A percentile compares a stretch with the other conserved stretches of the same genome.
Conservation (phyloP, 352 stramenopile genomes). For the Aphanomyces astaci region DNA sequence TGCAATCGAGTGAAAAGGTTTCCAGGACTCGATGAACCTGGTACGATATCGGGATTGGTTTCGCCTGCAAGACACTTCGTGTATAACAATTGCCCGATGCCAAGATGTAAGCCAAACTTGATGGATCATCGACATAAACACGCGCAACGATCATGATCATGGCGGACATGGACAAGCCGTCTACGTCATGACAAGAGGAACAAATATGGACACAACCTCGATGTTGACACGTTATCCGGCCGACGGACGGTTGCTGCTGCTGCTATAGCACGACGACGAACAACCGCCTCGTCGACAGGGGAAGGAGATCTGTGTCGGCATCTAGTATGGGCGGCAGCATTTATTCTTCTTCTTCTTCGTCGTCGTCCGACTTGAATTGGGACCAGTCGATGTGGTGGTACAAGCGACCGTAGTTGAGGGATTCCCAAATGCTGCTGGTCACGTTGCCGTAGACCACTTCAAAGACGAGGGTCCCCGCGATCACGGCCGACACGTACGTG, state of each 20-base stretch:
- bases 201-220: not conserved
- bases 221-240: not conserved
- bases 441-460: slow-evolving; percentile 65
- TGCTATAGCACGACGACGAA: not conserved
- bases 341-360: slow-evolving; percentile 72
- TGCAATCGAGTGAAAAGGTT: no score
- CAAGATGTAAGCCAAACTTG: no score
- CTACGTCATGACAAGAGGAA: no score
- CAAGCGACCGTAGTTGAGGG: slow-evolving; percentile 71
- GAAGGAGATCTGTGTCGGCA: not conserved
- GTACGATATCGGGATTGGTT: no score
- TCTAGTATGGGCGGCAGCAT: not conserved
- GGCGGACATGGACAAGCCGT: no score
- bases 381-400: slow-evolving; percentile 86
- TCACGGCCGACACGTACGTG: slow-evolving; percentile 70
- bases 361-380: slow-evolving; percentile 69
- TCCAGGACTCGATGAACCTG: no score
- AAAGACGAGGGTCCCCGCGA: slow-evolving; percentile 55
- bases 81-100: no score
- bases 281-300: not conserved
- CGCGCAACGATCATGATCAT: not conserved
- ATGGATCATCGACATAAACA: not conserved
- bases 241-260: not conserved
- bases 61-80: no score
- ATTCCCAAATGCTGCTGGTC: slow-evolving; percentile 74